Evolutionary conservation across 805 yeast species (phyloP).

Genomic region (Saturnispora zaruensis): DNA sequence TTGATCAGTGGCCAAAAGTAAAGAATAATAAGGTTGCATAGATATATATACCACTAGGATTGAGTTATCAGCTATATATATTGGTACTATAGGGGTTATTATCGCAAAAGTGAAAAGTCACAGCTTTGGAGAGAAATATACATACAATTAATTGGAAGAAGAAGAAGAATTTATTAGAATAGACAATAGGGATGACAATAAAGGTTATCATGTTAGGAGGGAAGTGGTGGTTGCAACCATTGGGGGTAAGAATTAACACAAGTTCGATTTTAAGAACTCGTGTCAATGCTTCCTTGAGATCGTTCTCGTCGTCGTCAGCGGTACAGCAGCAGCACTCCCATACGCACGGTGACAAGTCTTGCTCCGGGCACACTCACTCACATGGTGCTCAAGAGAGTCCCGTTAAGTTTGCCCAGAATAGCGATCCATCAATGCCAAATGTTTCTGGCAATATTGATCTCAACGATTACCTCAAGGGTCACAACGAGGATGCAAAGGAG

Average conservation of each 20-base stretch:
- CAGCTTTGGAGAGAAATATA: not conserved
- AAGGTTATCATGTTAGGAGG: not conserved
- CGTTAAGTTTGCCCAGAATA: not conserved
- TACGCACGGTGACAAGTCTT: constrained; percentile 6
- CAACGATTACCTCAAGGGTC: not conserved
- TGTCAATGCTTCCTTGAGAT: not conserved
- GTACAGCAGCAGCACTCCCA: constrained; percentile 8
- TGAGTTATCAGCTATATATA: not conserved
- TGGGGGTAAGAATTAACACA: not conserved
- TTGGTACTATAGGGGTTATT: not conserved
- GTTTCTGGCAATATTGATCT: not conserved
- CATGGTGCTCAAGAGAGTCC: constrained; percentile 2
- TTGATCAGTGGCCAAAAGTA: not conserved
- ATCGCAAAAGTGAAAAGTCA: not conserved
- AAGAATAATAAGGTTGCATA: not conserved
- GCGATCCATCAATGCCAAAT: not conserved
- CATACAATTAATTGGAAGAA: not conserved
- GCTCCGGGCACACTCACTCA: constrained; percentile 7
- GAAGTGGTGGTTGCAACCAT: not conserved
- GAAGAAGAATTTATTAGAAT: not conserved
- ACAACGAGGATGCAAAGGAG: not conserved
- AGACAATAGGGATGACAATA: not conserved
- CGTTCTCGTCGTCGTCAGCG: not conserved
- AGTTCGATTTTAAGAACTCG: not conserved
- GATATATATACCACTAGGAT: not conserved